Conservation (phyloP, 768 basidiomycete species). For the Terana coerulea region DNA sequence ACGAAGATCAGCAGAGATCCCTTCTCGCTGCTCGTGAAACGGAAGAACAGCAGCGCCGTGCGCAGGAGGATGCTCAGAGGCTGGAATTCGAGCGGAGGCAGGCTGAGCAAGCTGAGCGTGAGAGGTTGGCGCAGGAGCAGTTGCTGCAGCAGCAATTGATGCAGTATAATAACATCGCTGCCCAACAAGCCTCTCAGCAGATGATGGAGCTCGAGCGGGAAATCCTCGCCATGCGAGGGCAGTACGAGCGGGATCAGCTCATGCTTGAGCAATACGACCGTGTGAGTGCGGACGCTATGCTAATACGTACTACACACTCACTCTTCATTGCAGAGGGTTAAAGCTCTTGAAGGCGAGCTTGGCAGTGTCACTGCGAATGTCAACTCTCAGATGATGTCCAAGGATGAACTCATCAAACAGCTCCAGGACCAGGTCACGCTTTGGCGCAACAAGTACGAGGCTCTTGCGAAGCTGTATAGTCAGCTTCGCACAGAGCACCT, state of each 20-base stretch:
- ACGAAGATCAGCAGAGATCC: constrained; percentile 92
- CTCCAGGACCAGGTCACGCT: constrained; percentile 94
- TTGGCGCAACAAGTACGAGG: constrained; percentile 99
- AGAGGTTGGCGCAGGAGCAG: constrained; percentile 86
- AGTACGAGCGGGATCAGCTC: constrained; percentile 97
- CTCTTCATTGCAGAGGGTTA: constrained; percentile 67
- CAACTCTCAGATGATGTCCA: constrained; percentile 80
- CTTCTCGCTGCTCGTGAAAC: constrained; percentile 76
- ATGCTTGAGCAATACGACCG: constrained; percentile 97
- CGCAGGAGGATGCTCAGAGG: constrained; percentile 75
- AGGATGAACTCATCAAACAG: constrained; percentile 94
- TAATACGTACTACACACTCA: not conserved
- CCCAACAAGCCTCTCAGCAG: constrained; percentile 70
- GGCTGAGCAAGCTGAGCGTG: constrained; percentile 79
- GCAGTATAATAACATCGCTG: constrained; percentile 73
- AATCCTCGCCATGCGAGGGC: constrained; percentile 88
- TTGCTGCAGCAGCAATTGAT: constrained; percentile 80
- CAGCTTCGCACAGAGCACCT: constrained; percentile 96
- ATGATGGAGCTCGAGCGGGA: constrained; percentile 84
- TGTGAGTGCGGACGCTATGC: constrained; percentile 42
- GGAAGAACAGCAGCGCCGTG: constrained; percentile 78
- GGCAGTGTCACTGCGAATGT: constrained; percentile 70
- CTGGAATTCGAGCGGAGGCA: constrained; percentile 90
- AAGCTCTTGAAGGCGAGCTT: constrained; percentile 90
- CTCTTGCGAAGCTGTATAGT: constrained; percentile 96